Evolutionary conservation across 805 yeast species (phyloP).

Genomic region (Cyberlindnera amylophila): DNA sequence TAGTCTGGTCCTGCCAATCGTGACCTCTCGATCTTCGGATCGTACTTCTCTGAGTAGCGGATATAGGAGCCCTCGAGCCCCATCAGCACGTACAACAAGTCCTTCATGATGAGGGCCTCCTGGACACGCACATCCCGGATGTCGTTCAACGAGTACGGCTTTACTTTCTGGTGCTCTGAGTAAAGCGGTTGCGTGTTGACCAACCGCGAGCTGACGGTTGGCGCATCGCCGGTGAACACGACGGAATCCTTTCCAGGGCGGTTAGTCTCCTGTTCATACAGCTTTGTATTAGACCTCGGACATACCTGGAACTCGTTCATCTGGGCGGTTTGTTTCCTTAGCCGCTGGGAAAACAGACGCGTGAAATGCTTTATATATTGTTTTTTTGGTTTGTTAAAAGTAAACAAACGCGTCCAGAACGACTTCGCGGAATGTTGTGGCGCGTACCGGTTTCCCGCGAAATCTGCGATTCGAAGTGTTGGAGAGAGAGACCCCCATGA

Average conservation of each 20-base stretch:
- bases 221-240: slow-evolving; percentile 19
- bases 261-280: background rate
- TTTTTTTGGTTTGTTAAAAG: background rate
- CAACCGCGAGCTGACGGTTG: slow-evolving; percentile 27
- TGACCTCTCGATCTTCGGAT: slow-evolving; percentile 38
- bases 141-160: slow-evolving; percentile 44
- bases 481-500: background rate
- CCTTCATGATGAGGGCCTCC: slow-evolving; percentile 70
- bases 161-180: slow-evolving; percentile 30
- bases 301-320: background rate
- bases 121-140: slow-evolving; percentile 51
- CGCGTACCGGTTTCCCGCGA: slow-evolving; percentile 1
- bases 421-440: slow-evolving; percentile 5
- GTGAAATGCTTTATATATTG: too few species aligned
- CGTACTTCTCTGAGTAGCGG: slow-evolving; percentile 59
- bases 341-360: too few species aligned
- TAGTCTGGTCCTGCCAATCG: slow-evolving; percentile 70
- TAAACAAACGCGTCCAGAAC: slow-evolving; percentile 1
- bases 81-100: slow-evolving; percentile 59
- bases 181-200: slow-evolving; percentile 35
- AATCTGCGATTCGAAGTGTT: background rate
- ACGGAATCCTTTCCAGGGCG: slow-evolving; percentile 24
- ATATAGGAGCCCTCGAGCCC: slow-evolving; percentile 80
- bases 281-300: background rate
- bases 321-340: too few species aligned